Base-by-base conservation (phyloP, 192 early-diverging fungal species). In the Lunasporangiospora selenospora region DNA sequence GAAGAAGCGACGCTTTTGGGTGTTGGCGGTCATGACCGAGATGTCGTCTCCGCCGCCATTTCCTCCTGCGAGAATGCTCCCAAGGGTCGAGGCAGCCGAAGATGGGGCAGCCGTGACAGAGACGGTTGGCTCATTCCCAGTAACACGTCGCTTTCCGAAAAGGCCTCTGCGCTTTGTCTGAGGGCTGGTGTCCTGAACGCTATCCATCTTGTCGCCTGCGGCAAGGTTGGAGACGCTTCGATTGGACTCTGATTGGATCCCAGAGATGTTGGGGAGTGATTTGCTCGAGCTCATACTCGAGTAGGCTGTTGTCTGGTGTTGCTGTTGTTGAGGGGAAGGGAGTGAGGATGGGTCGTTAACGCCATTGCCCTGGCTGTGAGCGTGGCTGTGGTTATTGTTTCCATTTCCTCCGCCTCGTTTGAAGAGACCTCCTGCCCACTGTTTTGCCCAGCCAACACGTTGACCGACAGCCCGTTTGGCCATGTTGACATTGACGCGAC, bases 391-490 rank as follows among this genome's bases (percentile, higher is more conserved):
- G 24, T 53, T 56, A n/a, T 39, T 43, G 31, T 6, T 53, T 9
- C 23, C 50, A 26, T 63, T 44, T 34, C 57, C 34, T 2, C 62
- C 53, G 23, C 61, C 58, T 40, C 56, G 39, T 9, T 49, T 40
- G 44, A 85, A 81, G n/a, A 82, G 45, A 5, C 75, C 65, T 19
- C 79, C 81, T 16, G 79, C 67, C 83, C 83, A 85, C 36, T 79
- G 78, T 53, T 77, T 82, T 10, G 79, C 80, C 83, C 81, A 83
- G 3, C 75, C 77, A 21, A 82, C 76, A 38, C 81, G 57, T 67
- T 83, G 79, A 32, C 69, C 44, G 30, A 82, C 81, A 12, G 77
- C 81, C 34, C 81, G 65, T 63, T 85, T 85, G 24, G 83, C 83
- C 83, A 85, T 81, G 8, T 61, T 77, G 2, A 82, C 81, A 45